phyloP scores from a whole-genome alignment of 73 alveolate genomes.

The Paramecium pentaurelia region DNA sequence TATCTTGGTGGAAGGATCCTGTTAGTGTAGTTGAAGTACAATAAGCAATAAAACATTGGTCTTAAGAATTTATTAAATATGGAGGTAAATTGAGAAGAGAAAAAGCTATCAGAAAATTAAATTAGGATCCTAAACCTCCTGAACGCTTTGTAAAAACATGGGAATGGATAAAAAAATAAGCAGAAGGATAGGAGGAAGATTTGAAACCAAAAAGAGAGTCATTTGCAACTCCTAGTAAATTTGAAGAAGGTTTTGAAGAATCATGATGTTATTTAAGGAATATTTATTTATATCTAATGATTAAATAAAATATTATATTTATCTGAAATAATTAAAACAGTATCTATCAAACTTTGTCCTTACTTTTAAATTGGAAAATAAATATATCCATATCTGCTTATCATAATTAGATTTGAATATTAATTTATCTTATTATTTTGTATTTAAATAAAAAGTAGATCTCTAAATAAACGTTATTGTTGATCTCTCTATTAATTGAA shows the following conservation, averaged over 20 bases:
- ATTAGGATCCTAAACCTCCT: not conserved
- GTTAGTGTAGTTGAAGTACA: not conserved
- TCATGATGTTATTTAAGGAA: not conserved
- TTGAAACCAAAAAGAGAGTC: not conserved
- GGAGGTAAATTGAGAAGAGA: conserved; percentile 23
- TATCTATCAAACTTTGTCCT: not conserved
- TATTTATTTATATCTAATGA: not conserved
- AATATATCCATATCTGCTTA: not conserved
- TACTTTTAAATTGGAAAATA: not conserved
- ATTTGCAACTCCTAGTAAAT: not conserved
- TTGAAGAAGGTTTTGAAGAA: not conserved
- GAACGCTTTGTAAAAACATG: conserved; percentile 4
- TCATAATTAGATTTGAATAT: not conserved
- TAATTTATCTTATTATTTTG: too few relatives aligned
- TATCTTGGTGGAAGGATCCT: conserved; percentile 23
- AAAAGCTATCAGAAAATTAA: not conserved
- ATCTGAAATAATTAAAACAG: not conserved
- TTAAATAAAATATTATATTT: not conserved
- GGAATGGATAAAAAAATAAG: not conserved
- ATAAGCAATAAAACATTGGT: conserved; percentile 5
- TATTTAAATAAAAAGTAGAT: not conserved
- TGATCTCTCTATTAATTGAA: not conserved
- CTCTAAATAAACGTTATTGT: not conserved
- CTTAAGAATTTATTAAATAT: not conserved
- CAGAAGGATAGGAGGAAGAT: not conserved